phyloP scores from a whole-genome alignment of 2,329 filamentous ascomycete genomes.

The Hymenoscyphus albidus region DNA sequence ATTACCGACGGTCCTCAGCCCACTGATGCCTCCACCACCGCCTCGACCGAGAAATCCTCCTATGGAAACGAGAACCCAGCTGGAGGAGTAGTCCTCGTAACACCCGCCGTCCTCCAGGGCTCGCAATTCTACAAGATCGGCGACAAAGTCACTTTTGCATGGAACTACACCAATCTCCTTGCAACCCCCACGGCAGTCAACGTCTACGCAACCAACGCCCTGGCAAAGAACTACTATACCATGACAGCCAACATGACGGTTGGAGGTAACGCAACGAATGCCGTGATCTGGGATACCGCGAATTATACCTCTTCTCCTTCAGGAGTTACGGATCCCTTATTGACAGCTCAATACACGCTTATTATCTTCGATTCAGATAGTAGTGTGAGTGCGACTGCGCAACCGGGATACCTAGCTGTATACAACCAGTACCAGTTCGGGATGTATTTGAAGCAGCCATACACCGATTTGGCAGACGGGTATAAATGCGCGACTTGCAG shows the following conservation, averaged over 20 bases:
- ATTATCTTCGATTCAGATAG: conserved; percentile 58
- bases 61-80: conserved; percentile 39
- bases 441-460: conserved; percentile 51
- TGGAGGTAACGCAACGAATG: conserved; percentile 42
- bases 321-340: conserved; percentile 39
- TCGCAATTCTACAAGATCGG: conserved; percentile 57
- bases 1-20: conserved; percentile 2
- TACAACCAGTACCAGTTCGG: conserved; percentile 52
- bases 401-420: conserved; percentile 53
- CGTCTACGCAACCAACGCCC: conserved; percentile 53
- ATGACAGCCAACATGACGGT: conserved; percentile 62
- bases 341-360: conserved; percentile 56
- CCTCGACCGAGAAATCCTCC: conserved; percentile 10
- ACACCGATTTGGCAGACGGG: conserved; percentile 45
- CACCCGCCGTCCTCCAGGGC: conserved; percentile 44
- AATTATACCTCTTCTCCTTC: conserved; percentile 39
- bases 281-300: conserved; percentile 57
- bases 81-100: conserved; percentile 51
- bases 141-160: conserved; percentile 55
- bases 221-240: conserved; percentile 52
- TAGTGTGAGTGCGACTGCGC: conserved; percentile 45
- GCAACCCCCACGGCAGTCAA: conserved; percentile 58
- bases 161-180: conserved; percentile 62
- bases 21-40: conserved; percentile 8
- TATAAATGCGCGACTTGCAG: conserved; percentile 58